Percentiles rank a stretch among this genome's conserved stretches.
Evolutionary conservation across 257 asterid species (phyloP).

Genomic region (Handroanthus guayacan): DNA sequence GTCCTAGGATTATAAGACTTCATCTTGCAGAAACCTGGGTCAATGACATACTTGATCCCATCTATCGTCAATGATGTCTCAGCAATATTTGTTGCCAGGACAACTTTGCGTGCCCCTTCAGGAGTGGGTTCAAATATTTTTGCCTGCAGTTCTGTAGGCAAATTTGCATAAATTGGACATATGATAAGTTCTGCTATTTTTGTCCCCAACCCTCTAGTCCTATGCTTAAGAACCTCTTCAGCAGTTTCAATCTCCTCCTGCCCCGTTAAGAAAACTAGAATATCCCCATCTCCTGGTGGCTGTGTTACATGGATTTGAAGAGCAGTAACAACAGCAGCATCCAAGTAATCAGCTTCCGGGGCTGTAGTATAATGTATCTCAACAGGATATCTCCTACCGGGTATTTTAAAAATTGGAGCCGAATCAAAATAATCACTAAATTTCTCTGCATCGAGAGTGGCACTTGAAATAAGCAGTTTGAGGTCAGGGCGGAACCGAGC

Average conservation of each 20-base stretch:
- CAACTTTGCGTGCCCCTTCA: conserved; percentile 78
- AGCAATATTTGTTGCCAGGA: conserved; percentile 73
- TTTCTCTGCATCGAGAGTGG: conserved; percentile 92
- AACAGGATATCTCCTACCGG: conserved; percentile 95
- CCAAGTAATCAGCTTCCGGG: conserved; percentile 98
- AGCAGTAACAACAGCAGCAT: conserved; percentile 89
- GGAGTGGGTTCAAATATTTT: conserved; percentile 76
- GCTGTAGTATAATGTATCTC: conserved; percentile 91
- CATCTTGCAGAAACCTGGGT: conserved; percentile 95
- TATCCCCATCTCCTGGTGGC: conserved; percentile 92
- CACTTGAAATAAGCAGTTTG: conserved; percentile 91
- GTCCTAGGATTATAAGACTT: conserved; percentile 91
- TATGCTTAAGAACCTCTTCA: conserved; percentile 66
- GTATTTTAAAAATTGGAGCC: conserved; percentile 82
- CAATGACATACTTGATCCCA: conserved; percentile 93
- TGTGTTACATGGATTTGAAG: conserved; percentile 90
- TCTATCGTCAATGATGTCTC: conserved; percentile 96
- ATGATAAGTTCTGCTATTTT: conserved; percentile 75
- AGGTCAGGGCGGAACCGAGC: conserved; percentile 88
- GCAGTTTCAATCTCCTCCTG: conserved; percentile 79
- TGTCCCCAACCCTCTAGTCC: conserved; percentile 73
- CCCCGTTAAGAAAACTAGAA: conserved; percentile 81
- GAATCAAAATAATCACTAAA: conserved; percentile 72
- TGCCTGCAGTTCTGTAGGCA: conserved; percentile 73
- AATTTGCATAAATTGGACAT: conserved; percentile 71